Evolutionary conservation across 345 rosid genomes (phyloP), one percentile per base, ranked within the genome.

Genomic region (Gossypium raimondii): DNA sequence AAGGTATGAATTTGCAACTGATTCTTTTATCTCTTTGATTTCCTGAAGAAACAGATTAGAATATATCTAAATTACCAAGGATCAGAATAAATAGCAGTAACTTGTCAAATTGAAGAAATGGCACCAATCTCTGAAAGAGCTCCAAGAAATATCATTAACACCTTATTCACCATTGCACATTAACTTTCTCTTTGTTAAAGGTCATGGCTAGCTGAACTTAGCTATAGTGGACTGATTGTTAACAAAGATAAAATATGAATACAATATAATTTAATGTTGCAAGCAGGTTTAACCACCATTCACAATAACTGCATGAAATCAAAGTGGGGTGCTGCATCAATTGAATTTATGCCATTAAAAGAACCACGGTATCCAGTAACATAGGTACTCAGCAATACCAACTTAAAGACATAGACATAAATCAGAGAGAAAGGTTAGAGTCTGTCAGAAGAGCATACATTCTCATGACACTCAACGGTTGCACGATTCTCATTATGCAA

Each of bases 401-500:
- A 55, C n/a, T n/a, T 43, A 70, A 56, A 43, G 25, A 43, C 4
- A 22, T 22, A 64, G 3, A 57, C 18, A 65, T 24, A 9, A 22
- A 55, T 55, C 14, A 51, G 61, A 22, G 22, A 59, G 44, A 60
- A 41, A 66, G 44, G 14, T 66, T 48, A 74, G 7, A 14, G 18
- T 60, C 60, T 57, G 75, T 67, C 24, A 68, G 61, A 80, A 34
- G 65, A 79, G 69, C 84, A 73, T 86, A 95, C 99, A 76, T 75
- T 87, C 67, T 89, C 93, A 82, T 87, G 91, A 73, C 25, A 84
- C 76, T 89, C 96, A 66, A 79, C 72, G 27, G 82, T 75, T 62
- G 87, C 76, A 55, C 87, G 93, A 74, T 86, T 87, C 82, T 93
- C 87, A 53, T 78, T 87, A 75, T 78, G 95, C 76, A 91, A 78